Base-by-base conservation (phyloP, 305 asterid genomes). In the Coffea humblotiana region DNA sequence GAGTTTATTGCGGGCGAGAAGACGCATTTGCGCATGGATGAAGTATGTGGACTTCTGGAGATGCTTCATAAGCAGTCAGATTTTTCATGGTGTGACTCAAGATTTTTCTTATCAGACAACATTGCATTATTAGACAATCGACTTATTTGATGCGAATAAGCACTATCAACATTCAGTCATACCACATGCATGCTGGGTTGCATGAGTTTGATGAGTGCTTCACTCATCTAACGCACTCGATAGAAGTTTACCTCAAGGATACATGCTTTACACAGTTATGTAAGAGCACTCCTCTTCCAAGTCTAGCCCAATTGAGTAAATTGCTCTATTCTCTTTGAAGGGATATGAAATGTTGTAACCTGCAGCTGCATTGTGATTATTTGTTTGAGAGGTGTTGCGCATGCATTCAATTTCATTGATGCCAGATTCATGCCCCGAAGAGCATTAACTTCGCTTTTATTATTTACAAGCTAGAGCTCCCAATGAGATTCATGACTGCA, bases 1-100 rank as follows among this genome's bases (percentile, higher is more conserved):
- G 97, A 91, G 86, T 89, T 93, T 70, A 45, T 92, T 79, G 97
- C 97, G 1, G 91, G 95, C 72, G 93, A 90, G 82, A 87, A 82
- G 80, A 81, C 85, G 16, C 92, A 90, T 45, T 32, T 74, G 3
- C 66, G 49, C 35, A 82, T 83, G 82, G 87, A 83, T 63, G 90
- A 85, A 64, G 79, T 87, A 51, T 84, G 47, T 74, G 72, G 79
- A 25, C 61, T 87, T 64, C 82, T 93, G 82, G 83, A 84, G 63
- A 74, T 72, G 21, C 60, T 88, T 9, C 85, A 71, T 71, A 84
- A 52, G 81, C 92, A 93, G 21, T 84, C 79, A 0, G 83, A 87
- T 68, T 78, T 67, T 70, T 80, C 52, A 40, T 23, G 66, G 51
- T 21, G 63, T 8, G 18, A 52, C 72, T 63, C 27, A 6, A 18